phyloP scores from a whole-genome alignment of 805 yeast species.

The Trichomonascus vanleenenianus region DNA sequence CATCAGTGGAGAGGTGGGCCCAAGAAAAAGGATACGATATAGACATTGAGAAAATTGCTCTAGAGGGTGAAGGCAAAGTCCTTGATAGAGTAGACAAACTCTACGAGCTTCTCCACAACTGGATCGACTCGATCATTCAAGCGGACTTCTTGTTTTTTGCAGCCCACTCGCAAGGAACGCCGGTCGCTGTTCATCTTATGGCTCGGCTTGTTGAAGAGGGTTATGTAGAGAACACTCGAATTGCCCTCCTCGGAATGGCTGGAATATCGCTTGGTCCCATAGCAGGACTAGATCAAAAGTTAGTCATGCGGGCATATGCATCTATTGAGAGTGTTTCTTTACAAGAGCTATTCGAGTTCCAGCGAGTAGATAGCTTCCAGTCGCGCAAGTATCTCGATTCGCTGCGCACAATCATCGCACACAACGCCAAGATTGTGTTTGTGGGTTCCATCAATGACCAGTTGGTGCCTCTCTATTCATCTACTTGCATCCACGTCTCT shows the following conservation, averaged over 20 bases:
- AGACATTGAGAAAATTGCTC: slow-evolving; percentile 79
- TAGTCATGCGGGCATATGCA: slow-evolving; percentile 81
- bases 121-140: slow-evolving; percentile 43
- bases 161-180: slow-evolving; percentile 94
- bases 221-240: slow-evolving; percentile 29
- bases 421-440: slow-evolving; percentile 70
- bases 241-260: slow-evolving; percentile 88
- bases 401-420: slow-evolving; percentile 52
- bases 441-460: slow-evolving; percentile 93
- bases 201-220: slow-evolving; percentile 64
- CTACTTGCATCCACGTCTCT: slow-evolving; percentile 68
- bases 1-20: slow-evolving; percentile 64
- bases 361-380: slow-evolving; percentile 62
- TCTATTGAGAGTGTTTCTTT: slow-evolving; percentile 85
- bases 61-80: slow-evolving; percentile 89
- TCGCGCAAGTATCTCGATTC: slow-evolving; percentile 65
- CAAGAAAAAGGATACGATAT: slow-evolving; percentile 32
- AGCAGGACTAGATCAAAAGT: slow-evolving; percentile 77
- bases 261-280: slow-evolving; percentile 93
- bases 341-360: slow-evolving; percentile 81
- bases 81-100: slow-evolving; percentile 79
- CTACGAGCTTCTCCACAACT: slow-evolving; percentile 59
- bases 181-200: slow-evolving; percentile 76
- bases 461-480: slow-evolving; percentile 84
- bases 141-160: slow-evolving; percentile 91